Evolutionary conservation across 148 eudicot species (phyloP), one percentile per base, ranked within the genome.

Genomic region (Agrostemma githago): DNA sequence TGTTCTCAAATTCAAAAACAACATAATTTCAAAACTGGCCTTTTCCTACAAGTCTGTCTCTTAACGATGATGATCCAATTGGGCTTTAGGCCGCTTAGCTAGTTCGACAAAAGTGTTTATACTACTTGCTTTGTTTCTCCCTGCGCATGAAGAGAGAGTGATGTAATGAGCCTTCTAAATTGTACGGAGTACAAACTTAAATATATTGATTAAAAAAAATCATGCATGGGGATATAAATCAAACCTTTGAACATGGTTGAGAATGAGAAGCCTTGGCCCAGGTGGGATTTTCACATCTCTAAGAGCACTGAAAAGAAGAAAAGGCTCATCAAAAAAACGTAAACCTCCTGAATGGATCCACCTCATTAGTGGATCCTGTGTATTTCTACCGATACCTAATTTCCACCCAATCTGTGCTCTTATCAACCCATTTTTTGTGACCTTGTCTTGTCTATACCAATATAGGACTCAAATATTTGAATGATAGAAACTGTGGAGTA

Each of bases 211-310:
- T 11, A 51, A 11, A 11, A 10, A 51, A 51, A 51, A 48, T 48
- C 15, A 15, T 10, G 54, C 12, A 7, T 46, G 12, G 9, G 14
- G 14, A 51, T 4, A 10, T 12, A 43, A 46, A 15, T 66, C 82
- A 71, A 65, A 94, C 98, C 97, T 89, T 73, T 89, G 76, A 77
- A 95, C 87, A 79, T 83, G 97, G 81, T 92, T 90, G 62, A 95
- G 98, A 81, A 95, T 95, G 83, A 95, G 82, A 66, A 95, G 97
- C 78, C 98, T 89, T 71, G 97, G 97, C 44, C 98, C 98, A 57
- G 98, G 98, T 70, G 97, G 98, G 76, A 95, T 92, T 38, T 68
- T 88, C 56, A 81, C 96, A 72, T 95, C 98, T 90, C 82, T 80
- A 44, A 95, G 93, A 58, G 97, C 96, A 85, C 98, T 95, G 97